phyloP scores from a whole-genome alignment of 2,329 filamentous ascomycete genomes.

The Penicillium aurantiogriseum region DNA sequence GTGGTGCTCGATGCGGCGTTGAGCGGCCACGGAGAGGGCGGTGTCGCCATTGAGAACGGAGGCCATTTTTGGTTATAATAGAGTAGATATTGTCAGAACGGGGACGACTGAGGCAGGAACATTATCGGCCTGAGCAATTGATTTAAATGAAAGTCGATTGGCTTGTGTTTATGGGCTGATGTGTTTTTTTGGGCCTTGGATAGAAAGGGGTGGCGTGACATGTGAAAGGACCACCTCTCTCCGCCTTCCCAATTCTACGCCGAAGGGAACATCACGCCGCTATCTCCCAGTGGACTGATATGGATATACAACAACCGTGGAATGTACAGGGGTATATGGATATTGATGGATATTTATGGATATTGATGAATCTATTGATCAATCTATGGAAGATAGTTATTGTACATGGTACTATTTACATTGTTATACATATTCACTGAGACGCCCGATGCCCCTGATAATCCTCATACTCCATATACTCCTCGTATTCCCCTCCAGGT shows the following conservation, averaged over 20 bases:
- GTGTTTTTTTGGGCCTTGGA: slow-evolving; percentile 1
- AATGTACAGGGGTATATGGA: background rate
- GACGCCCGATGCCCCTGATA: background rate
- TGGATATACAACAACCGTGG: background rate
- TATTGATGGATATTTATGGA: too few relatives aligned
- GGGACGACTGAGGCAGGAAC: slow-evolving; percentile 14
- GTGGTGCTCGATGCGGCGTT: slow-evolving; percentile 55
- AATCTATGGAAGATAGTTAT: background rate
- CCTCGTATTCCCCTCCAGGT: background rate
- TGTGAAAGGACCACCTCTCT: slow-evolving; percentile 26
- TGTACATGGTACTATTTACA: slow-evolving; percentile 6
- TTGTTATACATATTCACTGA: slow-evolving; percentile 5
- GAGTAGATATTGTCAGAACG: slow-evolving; percentile 14
- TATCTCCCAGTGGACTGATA: background rate
- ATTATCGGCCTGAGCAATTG: slow-evolving; percentile 19
- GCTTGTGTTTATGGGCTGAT: slow-evolving; percentile 24
- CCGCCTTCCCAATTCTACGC: slow-evolving; percentile 14
- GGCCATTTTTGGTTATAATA: slow-evolving; percentile 25
- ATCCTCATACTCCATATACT: slow-evolving; percentile 3
- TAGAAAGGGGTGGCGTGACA: slow-evolving; percentile 34
- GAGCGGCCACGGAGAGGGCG: slow-evolving; percentile 35
- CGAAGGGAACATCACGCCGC: slow-evolving; percentile 6
- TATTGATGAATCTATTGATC: background rate
- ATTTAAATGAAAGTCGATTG: slow-evolving; percentile 19
- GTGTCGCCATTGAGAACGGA: slow-evolving; percentile 25